Percentiles rank a stretch among this genome's conserved stretches.
phyloP scores from a whole-genome alignment of 345 rosid species.

The Gossypioides kirkii region DNA sequence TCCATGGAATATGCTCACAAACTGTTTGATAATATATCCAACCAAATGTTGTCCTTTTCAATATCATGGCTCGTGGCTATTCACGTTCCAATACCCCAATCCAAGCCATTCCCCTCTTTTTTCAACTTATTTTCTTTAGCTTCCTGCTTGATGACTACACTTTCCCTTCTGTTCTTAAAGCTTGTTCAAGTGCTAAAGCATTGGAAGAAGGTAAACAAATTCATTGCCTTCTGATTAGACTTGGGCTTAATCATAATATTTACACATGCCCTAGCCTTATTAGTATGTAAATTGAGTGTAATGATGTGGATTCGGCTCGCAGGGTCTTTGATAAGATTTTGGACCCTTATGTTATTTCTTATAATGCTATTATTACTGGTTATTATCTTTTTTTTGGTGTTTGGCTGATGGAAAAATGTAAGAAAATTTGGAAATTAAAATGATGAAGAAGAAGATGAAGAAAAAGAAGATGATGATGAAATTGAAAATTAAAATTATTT shows the following conservation, averaged over 20 bases:
- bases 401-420: too few species aligned
- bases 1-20: slow-evolving; percentile 50
- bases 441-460: too few species aligned
- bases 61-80: slow-evolving; percentile 67
- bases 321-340: slow-evolving; percentile 47
- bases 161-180: slow-evolving; percentile 61
- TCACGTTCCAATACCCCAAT: slow-evolving; percentile 38
- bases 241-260: slow-evolving; percentile 40
- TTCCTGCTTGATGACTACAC: slow-evolving; percentile 58
- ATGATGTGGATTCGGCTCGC: slow-evolving; percentile 55
- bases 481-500: too few species aligned
- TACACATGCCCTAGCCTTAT: slow-evolving; percentile 66
- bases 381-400: too few species aligned
- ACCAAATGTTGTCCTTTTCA: slow-evolving; percentile 54
- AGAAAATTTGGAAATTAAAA: too few species aligned
- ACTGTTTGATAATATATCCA: slow-evolving; percentile 49
- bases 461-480: too few species aligned
- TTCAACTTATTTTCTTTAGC: slow-evolving; percentile 35
- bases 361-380: slow-evolving; percentile 68
- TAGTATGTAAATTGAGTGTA: slow-evolving; percentile 60
- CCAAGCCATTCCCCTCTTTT: slow-evolving; percentile 40
- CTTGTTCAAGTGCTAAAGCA: slow-evolving; percentile 43
- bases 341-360: slow-evolving; percentile 64
- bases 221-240: slow-evolving; percentile 47
- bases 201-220: slow-evolving; percentile 55